Base-by-base conservation (phyloP, 208 protist genomes). In the Crithidia bombi region DNA sequence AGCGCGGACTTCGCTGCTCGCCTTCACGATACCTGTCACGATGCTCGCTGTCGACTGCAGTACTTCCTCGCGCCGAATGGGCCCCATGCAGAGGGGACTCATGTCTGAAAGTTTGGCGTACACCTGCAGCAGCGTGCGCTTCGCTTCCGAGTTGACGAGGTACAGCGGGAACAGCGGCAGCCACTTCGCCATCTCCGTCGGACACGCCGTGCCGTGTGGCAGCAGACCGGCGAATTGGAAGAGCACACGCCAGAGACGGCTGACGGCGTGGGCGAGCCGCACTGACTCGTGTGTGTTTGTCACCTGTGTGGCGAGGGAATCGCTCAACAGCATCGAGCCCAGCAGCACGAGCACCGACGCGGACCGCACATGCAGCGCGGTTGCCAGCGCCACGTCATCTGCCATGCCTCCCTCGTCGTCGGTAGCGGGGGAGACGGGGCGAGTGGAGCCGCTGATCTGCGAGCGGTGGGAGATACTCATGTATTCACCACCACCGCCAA, bases 191-290 rank as follows among this genome's bases (percentile, higher is more conserved):
- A 90, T 87, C 47, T 73, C 57, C 14, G 2, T 43, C 39, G 85
- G 85, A 66, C 85, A 90, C 5, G 64, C 43, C 15, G 56, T 26
- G 15, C 83, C 83, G 52, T 58, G 64, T 1, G 85, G 85, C 55
- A 90, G 75, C 26, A 87, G 19, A n/a, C 85, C 85, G 32, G 65
- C 69, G 25, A 71, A 77, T 55, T 90, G 85, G 54, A 86, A 90
- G 38, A 85, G 57, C 9, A 81, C 66, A 14, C 79, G 74, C 76
- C 82, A 85, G 26, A 79, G 14, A 12, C 70, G 56, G 39, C 70
- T 76, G 14, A 70, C 55, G 5, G 55, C 70, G 30, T 49, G 62
- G 15, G 70, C 63, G 5, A 66, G 21, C 41, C 59, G 65, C 21
- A 57, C 65, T 4, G 43, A 54, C 0, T 50, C 73, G 32, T 54